Evolutionary conservation across 257 asterid species (phyloP), one percentile per base, ranked within the genome.

Genomic region (Gentiana dahurica): DNA sequence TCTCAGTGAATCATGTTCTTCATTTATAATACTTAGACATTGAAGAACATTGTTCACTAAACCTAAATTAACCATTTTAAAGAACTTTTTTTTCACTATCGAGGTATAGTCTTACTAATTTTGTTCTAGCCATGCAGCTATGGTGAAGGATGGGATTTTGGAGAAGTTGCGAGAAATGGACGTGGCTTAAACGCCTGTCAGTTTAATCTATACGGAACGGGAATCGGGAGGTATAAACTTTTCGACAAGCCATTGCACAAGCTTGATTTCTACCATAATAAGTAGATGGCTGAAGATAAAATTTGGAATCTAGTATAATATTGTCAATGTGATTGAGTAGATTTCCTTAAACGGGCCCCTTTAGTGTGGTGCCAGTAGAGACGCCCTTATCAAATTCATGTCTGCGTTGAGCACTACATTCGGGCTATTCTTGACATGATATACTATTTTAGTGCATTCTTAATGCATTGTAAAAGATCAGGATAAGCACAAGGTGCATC

Each of bases 81-180:
- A 13, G 6, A 8, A 60, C 32, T 24, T 39, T 43, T 24, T 49
- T 1, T 11, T 48, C 48, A 6, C 37, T 3, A 10, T 8, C 32
- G 51, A 51, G 50, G 15, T 6, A 43, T 32, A 35, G 32, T 41
- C 12, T 57, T 33, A 32, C 41, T 44, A 51, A 33, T 43, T 6
- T 33, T n/a, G 15, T 43, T 36, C 37, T 47, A 24, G 43, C 9
- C 67, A 65, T 64, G 57, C 65, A 91, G 98, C 73, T 91, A 91
- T 67, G 98, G 98, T 56, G 98, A 91, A 91, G 98, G 98, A 66
- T 91, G 98, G 98, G 81, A 87, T 69, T 91, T 91, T 39, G 98
- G 94, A 55, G 98, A 91, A 79, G 98, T 87, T 63, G 86, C 94
- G 55, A 81, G 80, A 36, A 91, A 83, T 58, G 89, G 94, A 24